These are phyloP conservation scores for Yamadazyma paraphyllophila DNA, from an alignment of 805 yeast species.

Conservation along the genomic window DNA sequence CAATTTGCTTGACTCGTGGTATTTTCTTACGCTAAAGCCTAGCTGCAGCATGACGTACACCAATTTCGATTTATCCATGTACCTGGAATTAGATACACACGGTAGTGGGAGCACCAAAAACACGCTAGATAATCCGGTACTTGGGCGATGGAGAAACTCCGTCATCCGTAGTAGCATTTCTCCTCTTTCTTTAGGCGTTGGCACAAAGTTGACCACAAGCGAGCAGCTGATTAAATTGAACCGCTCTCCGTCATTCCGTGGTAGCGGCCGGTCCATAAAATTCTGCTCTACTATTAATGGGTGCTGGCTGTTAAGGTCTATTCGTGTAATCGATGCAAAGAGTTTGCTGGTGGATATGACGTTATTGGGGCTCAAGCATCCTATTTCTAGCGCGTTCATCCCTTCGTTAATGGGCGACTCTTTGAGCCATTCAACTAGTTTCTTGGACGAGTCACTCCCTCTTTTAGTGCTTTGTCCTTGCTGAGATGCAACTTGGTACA, in stretches of 20 bases:
- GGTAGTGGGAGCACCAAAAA: conserved; percentile 89
- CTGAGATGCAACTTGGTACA: conserved; percentile 82
- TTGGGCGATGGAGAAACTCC: conserved; percentile 42
- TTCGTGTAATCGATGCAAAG: conserved; percentile 54
- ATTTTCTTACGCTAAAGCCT: conserved; percentile 53
- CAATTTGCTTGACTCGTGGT: conserved; percentile 65
- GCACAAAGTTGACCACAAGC: conserved; percentile 84
- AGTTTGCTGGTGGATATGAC: conserved; percentile 57
- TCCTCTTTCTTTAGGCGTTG: conserved; percentile 68
- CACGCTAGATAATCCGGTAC: conserved; percentile 35
- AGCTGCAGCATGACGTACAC: conserved; percentile 48
- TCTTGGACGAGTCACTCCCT: conserved; percentile 91
- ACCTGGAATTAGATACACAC: conserved; percentile 80
- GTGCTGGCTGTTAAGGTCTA: conserved; percentile 80
- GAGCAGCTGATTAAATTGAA: conserved; percentile 79
- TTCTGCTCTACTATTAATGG: conserved; percentile 74
- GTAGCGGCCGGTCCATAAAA: conserved; percentile 74
- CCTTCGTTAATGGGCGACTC: conserved; percentile 9
- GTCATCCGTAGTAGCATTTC: conserved; percentile 66
- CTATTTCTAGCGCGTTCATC: conserved; percentile 70
- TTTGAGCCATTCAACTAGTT: conserved; percentile 70
- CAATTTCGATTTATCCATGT: conserved; percentile 50
- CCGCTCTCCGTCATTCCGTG: conserved; percentile 40
- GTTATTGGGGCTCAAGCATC: conserved; percentile 71
- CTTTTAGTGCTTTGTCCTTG: conserved; percentile 74